Percentiles rank a stretch among this genome's conserved stretches.
Conservation (phyloP, 441 rosid species). For the Brassica hybrid region DNA sequence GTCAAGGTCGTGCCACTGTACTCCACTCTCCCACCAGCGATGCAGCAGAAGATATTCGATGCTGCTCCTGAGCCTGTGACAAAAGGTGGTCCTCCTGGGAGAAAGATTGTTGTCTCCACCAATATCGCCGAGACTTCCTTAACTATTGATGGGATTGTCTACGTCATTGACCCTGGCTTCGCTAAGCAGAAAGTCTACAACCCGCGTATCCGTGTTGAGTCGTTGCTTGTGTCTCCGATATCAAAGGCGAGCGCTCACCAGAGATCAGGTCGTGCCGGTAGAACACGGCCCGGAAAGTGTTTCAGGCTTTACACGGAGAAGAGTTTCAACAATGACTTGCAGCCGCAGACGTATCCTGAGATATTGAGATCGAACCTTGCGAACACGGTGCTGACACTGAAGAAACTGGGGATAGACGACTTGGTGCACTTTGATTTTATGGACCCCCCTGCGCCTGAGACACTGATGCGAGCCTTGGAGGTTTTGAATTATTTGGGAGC, state of each 20-base stretch:
- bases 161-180: conserved; percentile 95
- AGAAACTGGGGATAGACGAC: conserved; percentile 94
- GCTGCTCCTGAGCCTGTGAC: conserved; percentile 87
- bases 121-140: conserved; percentile 98
- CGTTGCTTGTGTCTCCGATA: conserved; percentile 91
- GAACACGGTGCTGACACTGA: conserved; percentile 86
- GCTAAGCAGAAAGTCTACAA: conserved; percentile 95
- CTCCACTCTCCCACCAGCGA: conserved; percentile 95
- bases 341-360: conserved; percentile 95
- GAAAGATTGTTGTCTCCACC: conserved; percentile 95
- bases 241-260: conserved; percentile 99
- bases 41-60: conserved; percentile 96
- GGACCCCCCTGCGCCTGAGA: conserved; percentile 99
- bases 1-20: conserved; percentile 86
- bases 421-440: conserved; percentile 97
- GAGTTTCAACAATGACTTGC: too few species aligned
- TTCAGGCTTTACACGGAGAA: too few species aligned
- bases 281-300: too few species aligned
- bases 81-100: conserved; percentile 85
- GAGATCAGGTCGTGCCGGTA: too few species aligned
- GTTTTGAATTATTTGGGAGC: conserved; percentile 95
- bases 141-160: too few species aligned
- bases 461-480: conserved; percentile 96
- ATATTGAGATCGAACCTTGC: conserved; percentile 97
- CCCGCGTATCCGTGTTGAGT: conserved; percentile 94